Percentiles rank a stretch among this genome's conserved stretches.
Evolutionary conservation across 1,284 basidiomycete genomes (phyloP).

Genomic region (Ustilago nuda): DNA sequence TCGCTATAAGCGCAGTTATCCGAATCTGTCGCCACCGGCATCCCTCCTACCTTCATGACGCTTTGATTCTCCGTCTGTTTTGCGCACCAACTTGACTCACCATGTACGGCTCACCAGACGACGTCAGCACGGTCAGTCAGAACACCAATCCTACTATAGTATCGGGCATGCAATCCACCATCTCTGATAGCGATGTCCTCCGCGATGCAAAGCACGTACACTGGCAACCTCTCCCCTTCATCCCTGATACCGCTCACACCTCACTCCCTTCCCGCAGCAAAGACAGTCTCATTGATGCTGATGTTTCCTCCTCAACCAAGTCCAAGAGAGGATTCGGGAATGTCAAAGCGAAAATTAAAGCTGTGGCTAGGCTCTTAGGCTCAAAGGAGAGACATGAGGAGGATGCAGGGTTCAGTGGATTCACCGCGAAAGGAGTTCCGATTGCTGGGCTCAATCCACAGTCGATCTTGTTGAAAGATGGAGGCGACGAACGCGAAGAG

Average conservation of each 20-base stretch:
- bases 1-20: background rate
- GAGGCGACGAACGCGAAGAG: too few species aligned
- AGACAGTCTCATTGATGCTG: slow-evolving; percentile 22
- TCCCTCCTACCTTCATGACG: background rate
- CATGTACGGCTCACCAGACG: slow-evolving; percentile 42
- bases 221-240: slow-evolving; percentile 19
- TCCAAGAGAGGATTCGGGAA: slow-evolving; percentile 13
- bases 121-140: slow-evolving; percentile 22
- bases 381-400: slow-evolving; percentile 8
- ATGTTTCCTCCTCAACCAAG: slow-evolving; percentile 4
- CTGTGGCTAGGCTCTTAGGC: slow-evolving; percentile 17
- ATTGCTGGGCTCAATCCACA: slow-evolving; percentile 13
- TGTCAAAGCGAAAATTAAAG: slow-evolving; percentile 35
- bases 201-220: slow-evolving; percentile 30
- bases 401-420: background rate
- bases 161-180: slow-evolving; percentile 6
- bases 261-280: slow-evolving; percentile 14
- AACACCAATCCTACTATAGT: background rate
- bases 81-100: background rate
- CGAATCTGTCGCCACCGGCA: too few species aligned
- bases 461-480: background rate
- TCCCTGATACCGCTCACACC: slow-evolving; percentile 9
- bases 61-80: background rate
- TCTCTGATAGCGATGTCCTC: slow-evolving; percentile 36
- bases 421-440: slow-evolving; percentile 9